These are phyloP conservation scores for Ophiocordyceps polyrhachis-furcata DNA, from an alignment of 2,329 filamentous ascomycete species.

Conservation along the genomic window DNA sequence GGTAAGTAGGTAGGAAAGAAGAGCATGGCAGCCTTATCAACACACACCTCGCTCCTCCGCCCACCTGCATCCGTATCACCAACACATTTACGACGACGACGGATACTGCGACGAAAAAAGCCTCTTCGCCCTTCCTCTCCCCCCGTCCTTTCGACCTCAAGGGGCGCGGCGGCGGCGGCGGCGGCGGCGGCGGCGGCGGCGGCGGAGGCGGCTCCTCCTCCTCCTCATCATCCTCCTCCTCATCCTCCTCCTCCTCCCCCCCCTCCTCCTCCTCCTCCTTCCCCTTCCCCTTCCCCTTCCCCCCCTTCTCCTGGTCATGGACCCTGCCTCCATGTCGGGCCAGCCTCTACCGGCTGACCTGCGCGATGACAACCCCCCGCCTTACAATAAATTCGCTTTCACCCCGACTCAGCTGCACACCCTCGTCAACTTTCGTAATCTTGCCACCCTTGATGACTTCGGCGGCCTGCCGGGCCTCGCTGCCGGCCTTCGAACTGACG, in stretches of 20 bases:
- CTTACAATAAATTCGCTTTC: conserved; percentile 31
- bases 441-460: conserved; percentile 28
- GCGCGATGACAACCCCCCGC: conserved; percentile 8
- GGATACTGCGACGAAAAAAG: not conserved
- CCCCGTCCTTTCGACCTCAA: too few relatives aligned
- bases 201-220: too few relatives aligned
- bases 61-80: too few relatives aligned
- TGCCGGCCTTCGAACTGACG: conserved; percentile 28
- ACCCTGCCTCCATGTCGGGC: conserved; percentile 2
- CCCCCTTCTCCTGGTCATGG: not conserved
- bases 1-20: too few relatives aligned
- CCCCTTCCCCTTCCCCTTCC: too few relatives aligned
- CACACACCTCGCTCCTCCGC: not conserved
- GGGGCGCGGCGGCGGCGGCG: too few relatives aligned
- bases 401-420: conserved; percentile 33
- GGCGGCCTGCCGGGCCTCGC: conserved; percentile 35
- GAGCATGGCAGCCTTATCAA: not conserved
- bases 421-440: conserved; percentile 29
- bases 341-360: conserved; percentile 7
- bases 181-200: too few relatives aligned
- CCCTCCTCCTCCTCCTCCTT: too few relatives aligned
- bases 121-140: too few relatives aligned
- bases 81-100: not conserved
- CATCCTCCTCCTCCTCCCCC: too few relatives aligned
- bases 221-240: too few relatives aligned